phyloP scores from a whole-genome alignment of 495 filamentous ascomycete species.

The Viridothelium virens region DNA sequence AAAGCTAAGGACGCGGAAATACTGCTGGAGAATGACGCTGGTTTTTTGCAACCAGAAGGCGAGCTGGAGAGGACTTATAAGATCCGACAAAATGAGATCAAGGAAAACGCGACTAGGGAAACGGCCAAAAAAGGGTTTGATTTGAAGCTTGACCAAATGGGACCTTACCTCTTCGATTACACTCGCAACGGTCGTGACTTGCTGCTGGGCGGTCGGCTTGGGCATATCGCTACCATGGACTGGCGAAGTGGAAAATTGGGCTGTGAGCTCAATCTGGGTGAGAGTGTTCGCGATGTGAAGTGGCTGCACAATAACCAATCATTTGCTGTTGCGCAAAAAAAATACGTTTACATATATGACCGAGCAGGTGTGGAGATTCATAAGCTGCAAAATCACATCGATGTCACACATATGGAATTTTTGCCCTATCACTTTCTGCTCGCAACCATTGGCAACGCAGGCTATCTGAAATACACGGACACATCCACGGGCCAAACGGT shows the following conservation, averaged over 20 bases:
- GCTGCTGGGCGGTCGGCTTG: conserved; percentile 79
- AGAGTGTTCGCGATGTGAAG: conserved; percentile 79
- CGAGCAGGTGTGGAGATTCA: conserved; percentile 81
- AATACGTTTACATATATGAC: conserved; percentile 93
- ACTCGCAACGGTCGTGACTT: conserved; percentile 80
- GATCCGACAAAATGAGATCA: conserved; percentile 82
- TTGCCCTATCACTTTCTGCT: conserved; percentile 93
- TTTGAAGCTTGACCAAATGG: conserved; percentile 69
- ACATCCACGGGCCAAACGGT: conserved; percentile 85
- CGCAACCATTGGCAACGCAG: conserved; percentile 74
- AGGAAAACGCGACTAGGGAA: conserved; percentile 62
- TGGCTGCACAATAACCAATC: conserved; percentile 96
- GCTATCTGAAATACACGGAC: conserved; percentile 88
- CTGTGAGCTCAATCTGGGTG: conserved; percentile 80
- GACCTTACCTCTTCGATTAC: conserved; percentile 82
- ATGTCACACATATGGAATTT: conserved; percentile 93
- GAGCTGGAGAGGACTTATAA: conserved; percentile 89
- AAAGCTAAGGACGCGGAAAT: conserved; percentile 93
- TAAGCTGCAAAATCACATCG: conserved; percentile 77
- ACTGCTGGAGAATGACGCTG: conserved; percentile 75
- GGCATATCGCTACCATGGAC: conserved; percentile 94
- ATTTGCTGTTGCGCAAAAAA: conserved; percentile 98
- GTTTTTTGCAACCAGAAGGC: conserved; percentile 79
- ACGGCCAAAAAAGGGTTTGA: conserved; percentile 90
- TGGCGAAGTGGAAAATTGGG: conserved; percentile 87